Base-by-base conservation (phyloP, 176 grass and related monocot genomes). In the Areca catechu region DNA sequence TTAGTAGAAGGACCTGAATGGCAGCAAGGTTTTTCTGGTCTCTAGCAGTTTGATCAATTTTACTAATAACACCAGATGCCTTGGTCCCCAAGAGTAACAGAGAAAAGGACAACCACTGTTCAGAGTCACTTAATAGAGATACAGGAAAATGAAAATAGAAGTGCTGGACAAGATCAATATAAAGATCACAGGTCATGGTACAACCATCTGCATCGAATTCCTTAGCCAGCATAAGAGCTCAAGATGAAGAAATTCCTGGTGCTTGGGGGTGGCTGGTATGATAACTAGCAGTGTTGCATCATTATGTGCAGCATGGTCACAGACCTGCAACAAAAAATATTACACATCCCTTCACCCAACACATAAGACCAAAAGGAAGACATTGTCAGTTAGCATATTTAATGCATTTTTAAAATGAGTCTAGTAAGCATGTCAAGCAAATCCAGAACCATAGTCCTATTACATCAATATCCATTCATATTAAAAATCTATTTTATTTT, bases 231-330 rank as follows among this genome's bases (percentile, higher is more conserved):
- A 81, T 88, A 58, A 97, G 86, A 77, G 87, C 81, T 54, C 87
- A 78, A 67, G 80, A 97, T 25, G 93, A 97, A 56, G 93, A 76
- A 78, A 97, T 69, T 76, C 91, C 87, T 58, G 93, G 69, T 43
- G 87, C 81, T 80, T 97, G 93, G 74, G 89, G 93, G 87, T 37
- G 93, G 76, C 74, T n/a, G n/a, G n/a, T n/a, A n/a, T n/a, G n/a
- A n/a, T n/a, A n/a, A n/a, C n/a, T n/a, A n/a, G n/a, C n/a, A n/a
- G n/a, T n/a, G n/a, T n/a, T n/a, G n/a, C n/a, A n/a, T n/a, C n/a
- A n/a, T n/a, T n/a, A n/a, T n/a, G n/a, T n/a, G n/a, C n/a, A n/a
- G n/a, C n/a, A n/a, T n/a, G n/a, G n/a, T n/a, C n/a, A n/a, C n/a
- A n/a, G n/a, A n/a, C n/a, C n/a, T n/a, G n/a, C n/a, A n/a, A n/a